Evolutionary conservation across 1,139 yeast species (phyloP).

Genomic region (Yamadazyma membranifaciens): DNA sequence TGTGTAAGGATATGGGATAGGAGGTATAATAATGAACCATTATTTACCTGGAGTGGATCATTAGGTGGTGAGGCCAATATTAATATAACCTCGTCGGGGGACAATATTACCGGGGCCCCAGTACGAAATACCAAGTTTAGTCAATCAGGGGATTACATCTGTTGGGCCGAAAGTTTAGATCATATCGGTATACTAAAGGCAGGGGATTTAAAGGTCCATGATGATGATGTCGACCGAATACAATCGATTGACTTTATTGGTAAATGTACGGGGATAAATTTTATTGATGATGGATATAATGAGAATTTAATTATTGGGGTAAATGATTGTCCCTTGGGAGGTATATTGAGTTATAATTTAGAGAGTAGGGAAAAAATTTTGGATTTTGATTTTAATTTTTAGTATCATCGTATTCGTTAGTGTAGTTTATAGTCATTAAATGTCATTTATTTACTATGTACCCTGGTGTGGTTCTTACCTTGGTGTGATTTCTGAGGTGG

Average conservation of each 20-base stretch:
- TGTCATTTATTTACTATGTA: slow-evolving; percentile 1
- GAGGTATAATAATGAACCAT: slow-evolving; percentile 25
- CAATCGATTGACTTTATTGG: slow-evolving; percentile 59
- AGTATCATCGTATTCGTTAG: slow-evolving; percentile 2
- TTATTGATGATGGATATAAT: slow-evolving; percentile 42
- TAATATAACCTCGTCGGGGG: slow-evolving; percentile 4
- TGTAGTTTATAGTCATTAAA: neutral
- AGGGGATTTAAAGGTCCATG: slow-evolving; percentile 21
- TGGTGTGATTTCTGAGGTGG: no score
- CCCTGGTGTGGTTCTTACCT: no score
- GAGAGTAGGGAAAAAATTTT: slow-evolving; percentile 35
- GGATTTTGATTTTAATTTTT: slow-evolving; percentile 42
- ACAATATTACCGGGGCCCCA: slow-evolving; percentile 28
- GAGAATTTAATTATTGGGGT: slow-evolving; percentile 54
- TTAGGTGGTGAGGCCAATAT: slow-evolving; percentile 22
- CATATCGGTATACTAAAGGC: slow-evolving; percentile 52
- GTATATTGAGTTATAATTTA: slow-evolving; percentile 48
- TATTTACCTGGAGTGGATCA: slow-evolving; percentile 37
- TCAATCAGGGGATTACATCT: slow-evolving; percentile 40
- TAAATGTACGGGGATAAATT: slow-evolving; percentile 55
- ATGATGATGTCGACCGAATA: slow-evolving; percentile 24
- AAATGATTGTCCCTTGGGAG: slow-evolving; percentile 58
- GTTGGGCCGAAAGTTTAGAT: slow-evolving; percentile 63
- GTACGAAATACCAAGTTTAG: slow-evolving; percentile 56
- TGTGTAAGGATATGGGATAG: slow-evolving; percentile 57